Base-by-base conservation (phyloP, 345 rosid species). In the Linum usitatissimum region DNA sequence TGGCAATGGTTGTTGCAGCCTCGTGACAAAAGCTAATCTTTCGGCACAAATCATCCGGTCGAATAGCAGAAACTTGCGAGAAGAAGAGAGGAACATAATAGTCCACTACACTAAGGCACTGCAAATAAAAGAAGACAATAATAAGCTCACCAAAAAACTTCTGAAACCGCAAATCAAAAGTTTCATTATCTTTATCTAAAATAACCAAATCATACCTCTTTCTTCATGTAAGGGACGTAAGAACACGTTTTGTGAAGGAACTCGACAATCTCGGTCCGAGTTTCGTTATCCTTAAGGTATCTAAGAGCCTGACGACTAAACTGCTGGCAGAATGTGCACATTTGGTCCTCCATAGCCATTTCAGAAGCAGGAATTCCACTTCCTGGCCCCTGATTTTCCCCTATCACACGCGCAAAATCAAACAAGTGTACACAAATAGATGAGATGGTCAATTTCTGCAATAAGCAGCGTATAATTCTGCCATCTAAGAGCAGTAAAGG, bases 81-180 rank as follows among this genome's bases (percentile, higher is more conserved):
- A 94, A 90, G 81, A 90, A 71, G 64, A 80, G 67, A 63, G 84
- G 80, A 40, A 80, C 86, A 70, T 90, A 86, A 53, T 80, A 83
- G 76, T 90, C 91, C 58, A 90, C 92, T 82, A 90, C 71, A 28
- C 83, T 76, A 39, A 73, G 38, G 79, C 99, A 93, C 97, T 93
- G 30, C 57, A 65, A 62, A 62, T 23, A 15, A 55, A 1, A 23
- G 13, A 59, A 65, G 19, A 4, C 53, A 30, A 54, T 70, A 58
- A 75, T 56, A 57, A 58, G 20, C 59, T 42, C 9, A 66, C 14
- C 34, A 56, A 55, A 6, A 39, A 5, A 20, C 28, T 23, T 23
- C 28, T 51, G 51, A n/a, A 57, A 57, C 12, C 14, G 18, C 28
- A 36, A 23, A 23, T 23, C 28, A 23, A 23, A 23, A 23, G 28